Evolutionary conservation across 2,329 filamentous ascomycete species (phyloP).

Genomic region (Xylaria sp.): DNA sequence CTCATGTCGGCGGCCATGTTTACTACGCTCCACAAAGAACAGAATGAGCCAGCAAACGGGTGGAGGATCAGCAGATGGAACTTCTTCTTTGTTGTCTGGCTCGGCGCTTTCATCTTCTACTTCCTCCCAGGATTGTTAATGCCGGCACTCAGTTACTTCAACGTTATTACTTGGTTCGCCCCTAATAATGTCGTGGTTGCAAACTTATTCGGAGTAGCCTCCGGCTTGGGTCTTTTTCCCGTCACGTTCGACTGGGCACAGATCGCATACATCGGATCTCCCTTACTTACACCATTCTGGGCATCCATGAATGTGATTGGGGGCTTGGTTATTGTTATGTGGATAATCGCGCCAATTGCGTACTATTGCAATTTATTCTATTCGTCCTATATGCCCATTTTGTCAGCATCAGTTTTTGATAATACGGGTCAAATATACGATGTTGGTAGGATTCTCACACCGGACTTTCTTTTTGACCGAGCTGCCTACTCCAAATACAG

Average conservation of each 20-base stretch:
- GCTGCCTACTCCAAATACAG: slow-evolving; percentile 84
- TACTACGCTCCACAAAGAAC: slow-evolving; percentile 82
- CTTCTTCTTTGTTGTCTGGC: slow-evolving; percentile 82
- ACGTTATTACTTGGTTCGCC: slow-evolving; percentile 87
- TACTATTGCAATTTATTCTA: slow-evolving; percentile 85
- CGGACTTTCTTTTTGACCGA: slow-evolving; percentile 80
- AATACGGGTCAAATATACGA: slow-evolving; percentile 84
- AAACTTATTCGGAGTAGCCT: slow-evolving; percentile 87
- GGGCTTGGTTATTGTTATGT: slow-evolving; percentile 84
- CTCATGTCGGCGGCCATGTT: slow-evolving; percentile 92
- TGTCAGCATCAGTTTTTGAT: slow-evolving; percentile 86
- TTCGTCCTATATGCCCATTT: slow-evolving; percentile 86
- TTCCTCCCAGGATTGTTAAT: slow-evolving; percentile 85
- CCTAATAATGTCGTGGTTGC: slow-evolving; percentile 87
- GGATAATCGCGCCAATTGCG: slow-evolving; percentile 80
- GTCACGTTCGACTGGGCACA: slow-evolving; percentile 94
- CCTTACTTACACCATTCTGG: slow-evolving; percentile 86
- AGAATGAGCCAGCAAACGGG: slow-evolving; percentile 82
- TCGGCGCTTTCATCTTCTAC: slow-evolving; percentile 80
- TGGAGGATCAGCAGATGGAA: slow-evolving; percentile 86
- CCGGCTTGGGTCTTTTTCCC: slow-evolving; percentile 83
- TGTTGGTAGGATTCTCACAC: slow-evolving; percentile 80
- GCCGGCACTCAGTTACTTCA: slow-evolving; percentile 89
- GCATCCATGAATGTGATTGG: slow-evolving; percentile 85
- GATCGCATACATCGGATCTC: slow-evolving; percentile 87